Percentiles rank a stretch among this genome's conserved stretches.
Evolutionary conservation across 1,284 basidiomycete genomes (phyloP).

Genomic region (Naganishia cerealis): DNA sequence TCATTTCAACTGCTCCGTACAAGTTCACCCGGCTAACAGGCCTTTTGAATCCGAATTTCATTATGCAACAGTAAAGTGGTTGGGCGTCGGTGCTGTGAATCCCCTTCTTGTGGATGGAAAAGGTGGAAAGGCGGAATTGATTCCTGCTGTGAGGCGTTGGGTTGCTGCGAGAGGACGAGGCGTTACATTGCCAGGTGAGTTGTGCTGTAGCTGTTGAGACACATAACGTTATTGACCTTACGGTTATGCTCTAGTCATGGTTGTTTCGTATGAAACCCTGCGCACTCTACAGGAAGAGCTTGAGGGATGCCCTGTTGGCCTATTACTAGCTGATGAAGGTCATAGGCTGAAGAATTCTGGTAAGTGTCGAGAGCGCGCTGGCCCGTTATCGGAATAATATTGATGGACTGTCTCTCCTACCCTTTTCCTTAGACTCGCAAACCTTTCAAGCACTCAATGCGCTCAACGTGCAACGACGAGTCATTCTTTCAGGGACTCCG

Average conservation of each 20-base stretch:
- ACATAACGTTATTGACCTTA: background rate
- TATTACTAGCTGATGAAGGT: slow-evolving; percentile 94
- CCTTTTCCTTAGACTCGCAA: slow-evolving; percentile 64
- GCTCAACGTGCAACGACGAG: slow-evolving; percentile 87
- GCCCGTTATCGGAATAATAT: background rate
- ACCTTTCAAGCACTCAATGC: slow-evolving; percentile 85
- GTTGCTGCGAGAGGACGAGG: slow-evolving; percentile 79
- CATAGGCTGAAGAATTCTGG: slow-evolving; percentile 96
- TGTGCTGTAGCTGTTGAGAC: too few species aligned
- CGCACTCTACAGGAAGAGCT: slow-evolving; percentile 76
- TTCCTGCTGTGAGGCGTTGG: slow-evolving; percentile 80
- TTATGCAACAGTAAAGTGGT: slow-evolving; percentile 73
- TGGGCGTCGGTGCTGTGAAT: slow-evolving; percentile 77
- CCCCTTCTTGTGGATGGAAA: slow-evolving; percentile 87
- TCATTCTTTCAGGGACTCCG: slow-evolving; percentile 94
- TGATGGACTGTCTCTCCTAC: background rate
- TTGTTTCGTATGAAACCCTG: slow-evolving; percentile 96
- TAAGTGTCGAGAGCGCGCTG: slow-evolving; percentile 48
- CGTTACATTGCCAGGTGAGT: slow-evolving; percentile 79
- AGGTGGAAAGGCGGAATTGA: slow-evolving; percentile 75
- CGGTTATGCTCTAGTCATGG: slow-evolving; percentile 71
- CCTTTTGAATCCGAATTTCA: slow-evolving; percentile 17
- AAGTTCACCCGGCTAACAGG: slow-evolving; percentile 11
- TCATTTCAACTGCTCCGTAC: background rate
- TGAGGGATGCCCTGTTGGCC: slow-evolving; percentile 76